Conservation (phyloP, 257 asterid genomes). For the Fraxinus americana region DNA sequence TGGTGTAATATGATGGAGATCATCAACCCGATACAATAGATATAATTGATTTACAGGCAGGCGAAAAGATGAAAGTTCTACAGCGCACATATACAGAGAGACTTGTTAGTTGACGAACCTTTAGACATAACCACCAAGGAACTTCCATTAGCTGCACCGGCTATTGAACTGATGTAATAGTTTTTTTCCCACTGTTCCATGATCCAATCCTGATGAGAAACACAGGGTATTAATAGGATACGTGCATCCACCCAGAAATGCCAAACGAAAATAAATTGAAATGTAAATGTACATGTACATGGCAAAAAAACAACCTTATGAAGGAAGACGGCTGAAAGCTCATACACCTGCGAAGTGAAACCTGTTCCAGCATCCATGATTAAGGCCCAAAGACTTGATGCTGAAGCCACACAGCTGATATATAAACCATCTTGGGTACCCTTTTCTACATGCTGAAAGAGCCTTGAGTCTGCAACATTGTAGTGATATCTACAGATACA, state of each 20-base stretch:
- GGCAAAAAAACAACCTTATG: conserved; percentile 65
- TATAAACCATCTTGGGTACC: conserved; percentile 93
- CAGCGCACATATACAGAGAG: background rate
- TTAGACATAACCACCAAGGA: conserved; percentile 93
- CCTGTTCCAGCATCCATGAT: conserved; percentile 99
- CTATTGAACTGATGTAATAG: conserved; percentile 91
- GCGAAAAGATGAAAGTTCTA: background rate
- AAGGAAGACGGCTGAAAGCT: conserved; percentile 86
- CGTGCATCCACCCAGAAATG: conserved; percentile 53
- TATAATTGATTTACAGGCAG: background rate
- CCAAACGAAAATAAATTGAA: conserved; percentile 8
- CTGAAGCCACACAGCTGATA: conserved; percentile 94
- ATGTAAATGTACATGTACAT: background rate
- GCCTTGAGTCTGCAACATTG: conserved; percentile 83
- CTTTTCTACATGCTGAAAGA: conserved; percentile 83
- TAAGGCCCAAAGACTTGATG: conserved; percentile 96
- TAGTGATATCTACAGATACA: conserved; percentile 66
- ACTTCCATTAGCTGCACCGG: conserved; percentile 92
- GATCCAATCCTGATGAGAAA: conserved; percentile 92
- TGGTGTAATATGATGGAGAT: background rate
- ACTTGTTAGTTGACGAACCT: conserved; percentile 50
- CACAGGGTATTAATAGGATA: conserved; percentile 19
- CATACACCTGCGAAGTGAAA: conserved; percentile 83
- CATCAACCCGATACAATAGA: background rate
- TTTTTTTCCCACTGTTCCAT: conserved; percentile 99